Evolutionary conservation across 2,329 filamentous ascomycete species (phyloP).

Genomic region (Penicillium expansum): DNA sequence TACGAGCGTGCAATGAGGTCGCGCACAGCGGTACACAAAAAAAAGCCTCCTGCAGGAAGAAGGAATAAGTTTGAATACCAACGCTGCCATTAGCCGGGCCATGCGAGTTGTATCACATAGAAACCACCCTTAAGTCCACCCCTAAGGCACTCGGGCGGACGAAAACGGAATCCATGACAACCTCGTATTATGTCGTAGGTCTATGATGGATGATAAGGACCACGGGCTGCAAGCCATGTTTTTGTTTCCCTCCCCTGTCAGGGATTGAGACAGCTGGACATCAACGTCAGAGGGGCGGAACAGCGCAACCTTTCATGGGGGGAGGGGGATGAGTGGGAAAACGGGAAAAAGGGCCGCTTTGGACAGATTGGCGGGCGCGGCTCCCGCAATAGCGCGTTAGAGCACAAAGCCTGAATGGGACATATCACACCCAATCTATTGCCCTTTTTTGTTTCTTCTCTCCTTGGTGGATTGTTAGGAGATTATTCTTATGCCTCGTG

Average conservation of each 20-base stretch:
- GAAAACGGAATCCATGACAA: neutral
- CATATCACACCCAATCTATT: slow-evolving; percentile 23
- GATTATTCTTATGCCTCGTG: neutral
- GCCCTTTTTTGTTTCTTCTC: neutral
- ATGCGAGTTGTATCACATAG: slow-evolving; percentile 21
- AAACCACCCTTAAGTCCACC: neutral
- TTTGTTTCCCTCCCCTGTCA: neutral
- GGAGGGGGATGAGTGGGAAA: neutral
- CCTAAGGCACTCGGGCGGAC: neutral
- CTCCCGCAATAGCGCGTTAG: slow-evolving; percentile 26
- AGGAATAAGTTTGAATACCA: slow-evolving; percentile 3
- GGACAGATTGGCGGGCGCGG: slow-evolving; percentile 23
- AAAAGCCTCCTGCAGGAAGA: slow-evolving; percentile 3
- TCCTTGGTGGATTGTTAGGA: neutral
- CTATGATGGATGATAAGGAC: neutral
- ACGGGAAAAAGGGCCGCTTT: slow-evolving; percentile 1
- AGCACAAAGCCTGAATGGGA: slow-evolving; percentile 16
- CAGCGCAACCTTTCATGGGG: slow-evolving; percentile 4
- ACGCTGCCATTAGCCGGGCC: slow-evolving; percentile 10
- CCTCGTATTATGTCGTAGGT: neutral
- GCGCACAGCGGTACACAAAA: neutral
- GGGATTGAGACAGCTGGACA: slow-evolving; percentile 16
- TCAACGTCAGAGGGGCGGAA: slow-evolving; percentile 31
- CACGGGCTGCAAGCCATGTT: slow-evolving; percentile 14
- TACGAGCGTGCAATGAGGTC: neutral